Evolutionary conservation across 2,329 filamentous ascomycete species (phyloP).

Genomic region (Alternaria sp.): DNA sequence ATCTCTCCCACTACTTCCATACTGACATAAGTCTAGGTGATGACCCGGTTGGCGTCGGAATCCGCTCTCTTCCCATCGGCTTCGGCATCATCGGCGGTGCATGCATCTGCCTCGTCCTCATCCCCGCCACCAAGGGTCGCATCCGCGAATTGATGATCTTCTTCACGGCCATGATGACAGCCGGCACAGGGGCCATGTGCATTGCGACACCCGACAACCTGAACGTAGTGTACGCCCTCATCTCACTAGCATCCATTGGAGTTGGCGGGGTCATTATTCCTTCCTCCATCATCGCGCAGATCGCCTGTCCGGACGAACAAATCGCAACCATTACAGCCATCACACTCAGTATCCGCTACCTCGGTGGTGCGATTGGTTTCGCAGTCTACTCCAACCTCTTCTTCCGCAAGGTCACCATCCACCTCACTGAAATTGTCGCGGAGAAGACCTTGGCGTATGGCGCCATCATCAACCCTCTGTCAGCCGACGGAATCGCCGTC

Average conservation of each 20-base stretch:
- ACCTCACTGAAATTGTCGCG: slow-evolving; percentile 29
- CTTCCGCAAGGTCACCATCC: slow-evolving; percentile 28
- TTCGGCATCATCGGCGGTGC: slow-evolving; percentile 69
- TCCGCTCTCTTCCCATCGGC: slow-evolving; percentile 69
- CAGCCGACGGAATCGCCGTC: slow-evolving; percentile 54
- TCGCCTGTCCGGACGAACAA: slow-evolving; percentile 72
- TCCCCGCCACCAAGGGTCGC: slow-evolving; percentile 64
- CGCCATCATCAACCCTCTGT: slow-evolving; percentile 51
- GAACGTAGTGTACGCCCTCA: slow-evolving; percentile 60
- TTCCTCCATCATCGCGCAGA: slow-evolving; percentile 70
- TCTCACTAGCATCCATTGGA: slow-evolving; percentile 68
- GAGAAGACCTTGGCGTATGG: slow-evolving; percentile 56
- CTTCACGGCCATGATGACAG: slow-evolving; percentile 69
- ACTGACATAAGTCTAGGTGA: slow-evolving; percentile 48
- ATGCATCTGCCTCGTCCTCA: slow-evolving; percentile 62
- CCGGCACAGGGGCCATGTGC: slow-evolving; percentile 63
- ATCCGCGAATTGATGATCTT: slow-evolving; percentile 66
- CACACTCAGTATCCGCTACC: slow-evolving; percentile 71
- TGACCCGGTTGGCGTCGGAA: slow-evolving; percentile 67
- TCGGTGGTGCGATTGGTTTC: slow-evolving; percentile 71
- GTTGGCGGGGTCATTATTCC: slow-evolving; percentile 73
- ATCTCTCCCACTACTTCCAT: background rate
- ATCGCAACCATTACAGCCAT: slow-evolving; percentile 73
- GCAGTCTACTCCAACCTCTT: slow-evolving; percentile 54
- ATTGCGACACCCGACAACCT: slow-evolving; percentile 61